These are phyloP conservation scores for Nakazawaea populi DNA, from an alignment of 805 yeast genomes.

Conservation along the genomic window DNA sequence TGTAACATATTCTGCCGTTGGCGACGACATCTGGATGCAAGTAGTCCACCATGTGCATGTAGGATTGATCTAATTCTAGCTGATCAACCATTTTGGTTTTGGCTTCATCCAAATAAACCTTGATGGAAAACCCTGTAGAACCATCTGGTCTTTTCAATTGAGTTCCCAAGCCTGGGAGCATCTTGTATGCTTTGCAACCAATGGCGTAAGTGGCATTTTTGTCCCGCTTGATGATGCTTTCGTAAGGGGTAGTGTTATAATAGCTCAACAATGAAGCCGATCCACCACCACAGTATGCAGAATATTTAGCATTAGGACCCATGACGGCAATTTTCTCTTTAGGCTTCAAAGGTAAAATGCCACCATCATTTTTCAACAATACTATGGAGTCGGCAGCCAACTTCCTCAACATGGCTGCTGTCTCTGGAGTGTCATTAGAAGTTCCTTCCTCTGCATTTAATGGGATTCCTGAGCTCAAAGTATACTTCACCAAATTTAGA, in stretches of 20 bases:
- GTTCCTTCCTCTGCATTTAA: conserved; percentile 30
- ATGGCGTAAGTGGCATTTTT: conserved; percentile 15
- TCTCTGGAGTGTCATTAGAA: conserved; percentile 43
- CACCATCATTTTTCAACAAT: conserved; percentile 46
- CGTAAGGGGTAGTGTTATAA: conserved; percentile 43
- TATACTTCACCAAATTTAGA: conserved; percentile 40
- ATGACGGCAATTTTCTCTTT: conserved; percentile 40
- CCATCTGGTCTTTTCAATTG: conserved; percentile 9
- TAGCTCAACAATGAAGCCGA: conserved; percentile 48
- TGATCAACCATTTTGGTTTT: conserved; percentile 2
- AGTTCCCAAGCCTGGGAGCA: conserved; percentile 16
- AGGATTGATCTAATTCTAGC: not conserved
- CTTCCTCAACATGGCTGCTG: conserved; percentile 34
- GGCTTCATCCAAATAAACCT: conserved; percentile 9
- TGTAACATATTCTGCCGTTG: conserved; percentile 25
- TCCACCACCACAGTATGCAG: conserved; percentile 56
- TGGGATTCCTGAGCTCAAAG: conserved; percentile 31
- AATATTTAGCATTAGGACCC: conserved; percentile 52
- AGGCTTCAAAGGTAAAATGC: conserved; percentile 40
- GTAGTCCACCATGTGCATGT: conserved; percentile 19
- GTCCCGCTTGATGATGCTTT: conserved; percentile 31
- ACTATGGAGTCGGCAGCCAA: conserved; percentile 51
- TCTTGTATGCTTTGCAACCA: conserved; percentile 17
- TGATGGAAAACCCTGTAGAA: conserved; percentile 4
- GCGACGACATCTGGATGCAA: conserved; percentile 11